Evolutionary conservation across 768 basidiomycete species (phyloP), one percentile per base, ranked within the genome.

Genomic region (Termitomyces sp.): DNA sequence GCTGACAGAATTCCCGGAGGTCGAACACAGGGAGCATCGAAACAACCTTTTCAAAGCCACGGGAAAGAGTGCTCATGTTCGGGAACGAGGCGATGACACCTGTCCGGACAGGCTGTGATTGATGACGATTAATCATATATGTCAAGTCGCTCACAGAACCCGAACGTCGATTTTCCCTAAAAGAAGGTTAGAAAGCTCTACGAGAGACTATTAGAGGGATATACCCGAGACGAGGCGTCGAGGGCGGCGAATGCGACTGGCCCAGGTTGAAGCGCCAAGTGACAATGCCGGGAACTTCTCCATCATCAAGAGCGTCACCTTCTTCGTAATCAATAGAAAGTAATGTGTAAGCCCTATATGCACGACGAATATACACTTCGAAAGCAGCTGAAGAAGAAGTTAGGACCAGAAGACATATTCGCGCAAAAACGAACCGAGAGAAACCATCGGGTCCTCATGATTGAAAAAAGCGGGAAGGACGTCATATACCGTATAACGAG

Each of bases 191-290:
- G 61, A 13, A 48, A 61, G 48, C 56, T 16, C 32, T 40, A 28
- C 10, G 16, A 38, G 14, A 30, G 9, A 3, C 30, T 43, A 26
- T 6, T 32, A 32, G 20, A 14, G 41, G 26, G 1, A 69, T 74
- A 50, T 67, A 85, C 85, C 76, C 75, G 48, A 90, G 75, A 30
- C 81, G 81, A 55, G 93, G 94, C 3, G 94, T 95, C 5, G 89
- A 79, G 1, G 92, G 92, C 33, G 90, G 89, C 18, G 90, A 90
- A 69, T 90, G 89, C 1, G 90, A 87, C 67, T 87, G 88, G 46
- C 93, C 91, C 45, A 98, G 81, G 70, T 94, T 95, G 84, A 99
- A 99, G 41, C 92, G 83, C 97, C 97, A 98, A 5, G 87, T 92
- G 26, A 96, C 80, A 51, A 90, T 83, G 60, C 82, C 80, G 13